These are phyloP conservation scores for Linnemannia schmuckeri DNA, from an alignment of 192 early-diverging fungal genomes.

Conservation along the genomic window DNA sequence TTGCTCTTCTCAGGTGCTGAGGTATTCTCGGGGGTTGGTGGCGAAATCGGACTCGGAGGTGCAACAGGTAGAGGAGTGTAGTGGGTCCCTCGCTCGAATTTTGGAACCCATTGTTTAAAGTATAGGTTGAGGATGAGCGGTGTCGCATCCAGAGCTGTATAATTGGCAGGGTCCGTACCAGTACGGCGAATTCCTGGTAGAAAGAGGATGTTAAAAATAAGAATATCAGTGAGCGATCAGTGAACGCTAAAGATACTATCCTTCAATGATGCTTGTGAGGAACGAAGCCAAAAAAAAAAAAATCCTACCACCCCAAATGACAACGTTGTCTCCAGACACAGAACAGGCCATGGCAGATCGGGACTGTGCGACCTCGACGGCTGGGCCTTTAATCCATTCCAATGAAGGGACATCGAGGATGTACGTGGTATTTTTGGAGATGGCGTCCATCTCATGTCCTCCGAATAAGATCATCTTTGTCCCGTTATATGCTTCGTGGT, in stretches of 20 bases:
- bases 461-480: background rate
- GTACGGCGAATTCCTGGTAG: background rate
- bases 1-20: background rate
- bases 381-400: background rate
- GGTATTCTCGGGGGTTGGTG: background rate
- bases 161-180: background rate
- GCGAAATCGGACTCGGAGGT: background rate
- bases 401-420: background rate
- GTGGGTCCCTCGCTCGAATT: background rate
- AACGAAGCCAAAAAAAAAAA: background rate
- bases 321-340: conserved; percentile 4
- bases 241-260: background rate
- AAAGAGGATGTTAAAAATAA: background rate
- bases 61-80: background rate
- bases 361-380: background rate
- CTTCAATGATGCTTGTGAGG: no score
- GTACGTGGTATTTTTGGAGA: background rate
- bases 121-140: background rate
- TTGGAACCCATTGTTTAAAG: background rate
- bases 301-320: conserved; percentile 7
- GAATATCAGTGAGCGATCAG: background rate
- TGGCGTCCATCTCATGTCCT: background rate
- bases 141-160: background rate
- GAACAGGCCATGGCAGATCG: background rate
- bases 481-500: background rate